Evolutionary conservation across 2,329 filamentous ascomycete species (phyloP).

Genomic region (Paracorniculantispora psalliotae): DNA sequence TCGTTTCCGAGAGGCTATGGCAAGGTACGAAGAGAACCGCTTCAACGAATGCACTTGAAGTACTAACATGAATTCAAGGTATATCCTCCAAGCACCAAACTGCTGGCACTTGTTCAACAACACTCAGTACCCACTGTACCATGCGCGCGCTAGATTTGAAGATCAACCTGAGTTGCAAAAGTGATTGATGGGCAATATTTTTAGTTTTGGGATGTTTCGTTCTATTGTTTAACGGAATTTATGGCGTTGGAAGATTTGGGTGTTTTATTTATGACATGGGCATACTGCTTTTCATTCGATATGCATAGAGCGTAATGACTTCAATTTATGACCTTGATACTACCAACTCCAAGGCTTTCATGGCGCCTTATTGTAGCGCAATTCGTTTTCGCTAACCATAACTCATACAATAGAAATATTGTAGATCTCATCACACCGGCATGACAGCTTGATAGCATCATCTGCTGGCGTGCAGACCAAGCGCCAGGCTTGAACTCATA

Average conservation of each 20-base stretch:
- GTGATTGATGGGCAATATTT: neutral
- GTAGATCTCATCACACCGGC: too few species aligned
- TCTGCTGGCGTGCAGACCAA: neutral
- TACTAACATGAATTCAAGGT: conserved; percentile 35
- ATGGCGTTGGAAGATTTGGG: conserved; percentile 8
- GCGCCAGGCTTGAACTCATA: neutral
- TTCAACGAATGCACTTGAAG: neutral
- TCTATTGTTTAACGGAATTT: neutral
- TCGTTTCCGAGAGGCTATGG: conserved; percentile 94
- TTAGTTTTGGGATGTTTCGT: neutral
- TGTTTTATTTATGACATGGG: neutral
- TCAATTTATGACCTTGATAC: neutral
- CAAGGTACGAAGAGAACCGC: conserved; percentile 58
- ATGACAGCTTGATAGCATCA: too few species aligned
- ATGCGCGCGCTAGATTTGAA: conserved; percentile 35
- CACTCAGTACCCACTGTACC: conserved; percentile 32
- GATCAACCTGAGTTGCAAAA: conserved; percentile 26
- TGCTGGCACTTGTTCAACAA: conserved; percentile 67
- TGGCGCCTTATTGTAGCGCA: too few species aligned
- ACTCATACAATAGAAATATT: too few species aligned
- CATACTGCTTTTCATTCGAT: neutral
- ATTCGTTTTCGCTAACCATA: too few species aligned
- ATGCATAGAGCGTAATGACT: conserved; percentile 7
- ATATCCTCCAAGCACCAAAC: conserved; percentile 69
- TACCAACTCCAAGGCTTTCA: neutral